Evolutionary conservation across 2,329 filamentous ascomycete genomes (phyloP), one percentile per base, ranked within the genome.

Genomic region (Stagonosporopsis chrysanthemi): DNA sequence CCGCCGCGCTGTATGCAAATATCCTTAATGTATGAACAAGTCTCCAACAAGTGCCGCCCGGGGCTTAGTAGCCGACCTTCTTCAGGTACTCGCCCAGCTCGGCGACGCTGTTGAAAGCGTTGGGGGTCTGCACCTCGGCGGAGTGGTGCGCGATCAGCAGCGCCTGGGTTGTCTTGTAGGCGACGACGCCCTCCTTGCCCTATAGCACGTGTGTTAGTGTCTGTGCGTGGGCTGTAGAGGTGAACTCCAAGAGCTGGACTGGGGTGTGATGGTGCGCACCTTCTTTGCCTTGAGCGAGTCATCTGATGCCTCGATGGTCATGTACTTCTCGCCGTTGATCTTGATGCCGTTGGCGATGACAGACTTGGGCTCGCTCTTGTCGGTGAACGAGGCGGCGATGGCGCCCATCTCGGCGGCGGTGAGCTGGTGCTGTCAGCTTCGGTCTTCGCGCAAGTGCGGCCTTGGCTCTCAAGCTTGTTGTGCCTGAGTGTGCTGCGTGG

Each of bases 71-170:
- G 64, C 87, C 86, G 64, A 86, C 82, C 70, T 86, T 84, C 77
- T 91, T 88, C 63, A 97, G 86, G 83, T 98, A 97, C 79, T 96
- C 91, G 71, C 86, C 92, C 62, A 99, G 85, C 70, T 87, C 83
- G 82, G 94, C 90, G 66, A 96, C 90, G 46, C 90, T 91, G 75
- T 86, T 86, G 70, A 88, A 88, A 62, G 91, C 88, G 77, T 89
- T 88, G 75, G 91, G 88, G 49, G 90, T 90, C 76, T 90, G 83
- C 67, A 88, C 81, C 61, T 77, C 77, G 77, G 96, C 91, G 66
- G 83, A 84, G 84, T 98, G 92, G 83, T 97, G 92, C 68, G 87
- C 90, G 76, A 99, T 81, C 75, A 99, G 86, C 77, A 98, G 88
- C 68, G 92, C 91, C 80, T 96, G 89, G 73, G 84, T 88, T 71